Evolutionary conservation across 768 basidiomycete species (phyloP).

Genomic region (Podaxis sp.): DNA sequence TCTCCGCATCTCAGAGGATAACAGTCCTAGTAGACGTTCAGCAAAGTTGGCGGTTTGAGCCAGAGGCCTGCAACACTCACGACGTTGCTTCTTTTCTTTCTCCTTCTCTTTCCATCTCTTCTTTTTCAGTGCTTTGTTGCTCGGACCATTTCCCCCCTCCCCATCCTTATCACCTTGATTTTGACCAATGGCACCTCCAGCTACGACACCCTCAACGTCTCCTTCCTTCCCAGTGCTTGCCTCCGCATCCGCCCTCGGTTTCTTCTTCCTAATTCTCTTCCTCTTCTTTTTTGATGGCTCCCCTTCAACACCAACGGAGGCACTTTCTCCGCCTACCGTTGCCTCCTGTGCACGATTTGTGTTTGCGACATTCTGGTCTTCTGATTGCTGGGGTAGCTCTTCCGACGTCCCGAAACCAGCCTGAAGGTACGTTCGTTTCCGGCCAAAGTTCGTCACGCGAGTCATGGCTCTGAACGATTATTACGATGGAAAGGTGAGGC

Average conservation of each 20-base stretch:
- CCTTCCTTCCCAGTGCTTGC: slow-evolving; percentile 18
- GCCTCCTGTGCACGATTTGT: slow-evolving; percentile 18
- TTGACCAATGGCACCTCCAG: neutral
- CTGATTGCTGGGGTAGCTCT: slow-evolving; percentile 11
- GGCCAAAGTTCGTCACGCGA: slow-evolving; percentile 70
- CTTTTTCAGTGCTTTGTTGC: slow-evolving; percentile 20
- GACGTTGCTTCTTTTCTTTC: slow-evolving; percentile 31
- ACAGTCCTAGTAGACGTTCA: neutral
- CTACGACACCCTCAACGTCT: slow-evolving; percentile 18
- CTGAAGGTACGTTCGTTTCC: slow-evolving; percentile 70
- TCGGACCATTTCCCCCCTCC: slow-evolving; percentile 4
- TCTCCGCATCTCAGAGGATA: slow-evolving; percentile 56
- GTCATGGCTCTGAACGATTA: slow-evolving; percentile 50
- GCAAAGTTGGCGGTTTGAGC: neutral
- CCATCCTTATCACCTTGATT: neutral
- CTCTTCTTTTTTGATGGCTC: slow-evolving; percentile 49
- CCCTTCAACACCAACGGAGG: slow-evolving; percentile 14
- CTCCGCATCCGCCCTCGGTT: slow-evolving; percentile 27
- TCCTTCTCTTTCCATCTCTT: slow-evolving; percentile 32
- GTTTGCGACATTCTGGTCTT: neutral
- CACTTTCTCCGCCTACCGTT: neutral
- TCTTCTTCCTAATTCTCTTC: slow-evolving; percentile 48
- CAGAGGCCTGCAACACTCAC: slow-evolving; percentile 28
- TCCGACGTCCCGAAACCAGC: slow-evolving; percentile 46
- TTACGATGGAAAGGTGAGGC: neutral